A percentile compares a stretch with the other conserved stretches of the same genome.
These are phyloP conservation scores for Diaporthe longicolla DNA, from an alignment of 2,329 filamentous ascomycete species.

Conservation along the genomic window DNA sequence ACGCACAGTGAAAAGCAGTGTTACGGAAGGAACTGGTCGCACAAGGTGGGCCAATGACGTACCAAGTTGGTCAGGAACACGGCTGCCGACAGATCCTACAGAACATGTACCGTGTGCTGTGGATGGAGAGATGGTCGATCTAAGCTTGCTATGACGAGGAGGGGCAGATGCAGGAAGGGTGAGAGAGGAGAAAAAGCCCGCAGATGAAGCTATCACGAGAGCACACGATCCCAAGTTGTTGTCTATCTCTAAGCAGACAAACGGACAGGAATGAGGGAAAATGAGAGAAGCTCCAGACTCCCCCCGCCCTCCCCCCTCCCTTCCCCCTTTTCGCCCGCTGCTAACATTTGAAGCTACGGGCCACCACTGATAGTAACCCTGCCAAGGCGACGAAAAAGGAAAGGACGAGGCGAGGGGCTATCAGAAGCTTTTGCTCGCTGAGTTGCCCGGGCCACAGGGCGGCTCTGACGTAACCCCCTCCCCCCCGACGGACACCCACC, in stretches of 20 bases:
- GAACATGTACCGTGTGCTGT: background rate
- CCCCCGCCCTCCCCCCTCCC: too few species aligned
- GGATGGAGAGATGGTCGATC: background rate
- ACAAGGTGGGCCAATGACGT: constrained; percentile 29
- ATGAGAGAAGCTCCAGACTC: background rate
- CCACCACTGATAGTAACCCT: background rate
- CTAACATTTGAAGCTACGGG: background rate
- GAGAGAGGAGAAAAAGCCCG: too few species aligned
- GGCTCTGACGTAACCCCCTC: constrained; percentile 18
- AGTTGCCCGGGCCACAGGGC: constrained; percentile 12
- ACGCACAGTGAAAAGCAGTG: background rate
- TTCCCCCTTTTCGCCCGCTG: background rate
- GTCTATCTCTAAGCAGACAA: too few species aligned
- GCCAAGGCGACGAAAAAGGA: background rate
- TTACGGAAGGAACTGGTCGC: background rate
- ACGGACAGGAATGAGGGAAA: background rate
- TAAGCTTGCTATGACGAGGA: background rate
- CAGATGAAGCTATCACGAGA: constrained; percentile 6
- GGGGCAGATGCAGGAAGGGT: background rate
- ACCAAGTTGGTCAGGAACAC: constrained; percentile 23
- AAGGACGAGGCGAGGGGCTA: constrained; percentile 3
- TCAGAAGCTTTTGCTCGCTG: constrained; percentile 15
- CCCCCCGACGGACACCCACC: background rate
- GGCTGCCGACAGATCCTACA: background rate
- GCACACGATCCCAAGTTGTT: too few species aligned